Base-by-base conservation (phyloP, 768 basidiomycete genomes). In the Dentipellis fragilis region DNA sequence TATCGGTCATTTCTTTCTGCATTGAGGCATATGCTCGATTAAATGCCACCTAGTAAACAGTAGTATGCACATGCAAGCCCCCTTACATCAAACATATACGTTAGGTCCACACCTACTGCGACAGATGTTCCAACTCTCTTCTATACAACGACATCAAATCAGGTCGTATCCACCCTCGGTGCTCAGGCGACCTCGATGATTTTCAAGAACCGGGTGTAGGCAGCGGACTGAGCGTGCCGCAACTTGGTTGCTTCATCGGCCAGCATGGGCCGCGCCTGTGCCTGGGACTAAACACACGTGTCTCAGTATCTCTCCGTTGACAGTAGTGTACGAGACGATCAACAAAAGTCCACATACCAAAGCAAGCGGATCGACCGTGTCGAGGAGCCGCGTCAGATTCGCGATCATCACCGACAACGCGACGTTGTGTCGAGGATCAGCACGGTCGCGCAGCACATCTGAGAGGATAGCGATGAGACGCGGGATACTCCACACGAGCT, bases 331-430 rank as follows among this genome's bases (percentile, higher is more conserved):
- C 29, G 17, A 48, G 22, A 10, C 47, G 52, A 57, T 19, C 11
- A 54, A 45, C 50, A 50, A 36, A 50, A 40, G 57, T 17, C 29
- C 29, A 75, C 83, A 54, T 59, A 88, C 89, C 68, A 89, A 64
- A 12, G 76, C 75, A 4, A 80, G 67, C 10, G 86, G 85, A 54
- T 75, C 78, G 51, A 78, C 72, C 57, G 76, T 78, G 64, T 87
- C 84, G 37, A 85, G 75, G 39, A 78, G 71, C 17, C 69, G 68
- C 40, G 86, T 75, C 57, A 92, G 64, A n/a, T 76, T 74, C 2
- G 78, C 72, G 49, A 83, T 77, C 85, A 92, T 91, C 62, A 83
- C 82, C 23, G 84, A 78, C 48, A 88, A 64, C 4, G 88, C 87
- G 10, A 84, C 84, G 54, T 72, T 77, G 67, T 89, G 86, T 52